Base-by-base conservation (phyloP, 169 alveolate genomes). In the Cryptosporidium sp. region DNA sequence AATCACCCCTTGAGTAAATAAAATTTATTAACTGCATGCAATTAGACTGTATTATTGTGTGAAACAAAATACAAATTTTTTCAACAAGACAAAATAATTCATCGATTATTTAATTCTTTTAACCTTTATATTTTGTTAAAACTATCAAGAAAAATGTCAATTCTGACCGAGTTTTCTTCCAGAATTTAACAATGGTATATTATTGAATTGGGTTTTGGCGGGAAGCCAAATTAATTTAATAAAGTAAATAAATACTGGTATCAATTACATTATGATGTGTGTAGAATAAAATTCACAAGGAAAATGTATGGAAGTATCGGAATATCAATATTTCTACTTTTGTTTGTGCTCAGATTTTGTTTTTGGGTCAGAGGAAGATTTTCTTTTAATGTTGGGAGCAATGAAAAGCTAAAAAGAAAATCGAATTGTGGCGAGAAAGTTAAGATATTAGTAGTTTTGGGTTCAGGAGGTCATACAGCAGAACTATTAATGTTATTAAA, bases 391-490 rank as follows among this genome's bases (percentile, higher is more conserved):
- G 44, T 42, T 3, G 35, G 37, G 0, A 21, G n/a, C 6, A n/a
- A 18, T 12, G 37, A 9, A 9, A 21, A 6, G 12, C 1, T n/a
- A 35, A 6, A 31, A 9, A 26, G 35, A 29, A 29, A 42, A 9
- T 10, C 31, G 23, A 29, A 35, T 3, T 21, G 37, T 26, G 33
- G 35, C 4, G 37, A 48, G 37, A 80, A 65, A 44, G 48, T 80
- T 16, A 65, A 65, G 68, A 48, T 95, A 51, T 85, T 95, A 93
- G 75, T 93, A 18, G 93, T 95, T 42, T 86, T 95, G 70, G 97
- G 97, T 12, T 92, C 96, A 61, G 97, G 97, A 18, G 97, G 97
- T 0, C 97, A 95, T 84, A 95, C 97, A 1, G 91, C 96, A 4
- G 97, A 95, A 71, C 92, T 94, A 73, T 85, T 94, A 45, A 85